These are phyloP conservation scores for Ceratobasidium theobromae DNA, from an alignment of 1,284 basidiomycete genomes.

Conservation along the genomic window DNA sequence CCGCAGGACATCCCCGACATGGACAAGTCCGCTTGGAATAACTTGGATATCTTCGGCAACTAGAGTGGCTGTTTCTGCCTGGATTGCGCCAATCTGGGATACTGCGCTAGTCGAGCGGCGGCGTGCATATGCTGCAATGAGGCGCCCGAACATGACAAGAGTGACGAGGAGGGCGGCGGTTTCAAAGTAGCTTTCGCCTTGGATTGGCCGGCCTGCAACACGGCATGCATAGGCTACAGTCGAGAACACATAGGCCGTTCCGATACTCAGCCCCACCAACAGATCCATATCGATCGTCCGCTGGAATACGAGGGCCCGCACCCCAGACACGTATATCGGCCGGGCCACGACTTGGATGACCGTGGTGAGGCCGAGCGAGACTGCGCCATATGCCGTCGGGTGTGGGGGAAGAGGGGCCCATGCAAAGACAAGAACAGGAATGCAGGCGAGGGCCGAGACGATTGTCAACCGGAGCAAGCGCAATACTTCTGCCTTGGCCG, in stretches of 20 bases:
- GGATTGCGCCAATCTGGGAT: slow-evolving; percentile 41
- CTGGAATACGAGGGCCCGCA: slow-evolving; percentile 47
- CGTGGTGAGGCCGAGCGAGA: slow-evolving; percentile 48
- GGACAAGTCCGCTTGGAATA: slow-evolving; percentile 46
- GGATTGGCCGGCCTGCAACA: slow-evolving; percentile 43
- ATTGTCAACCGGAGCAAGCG: slow-evolving; percentile 43
- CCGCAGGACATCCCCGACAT: slow-evolving; percentile 39
- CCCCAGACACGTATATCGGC: slow-evolving; percentile 46
- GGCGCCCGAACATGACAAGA: slow-evolving; percentile 49
- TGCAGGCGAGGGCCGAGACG: slow-evolving; percentile 44
- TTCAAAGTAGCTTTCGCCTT: slow-evolving; percentile 48
- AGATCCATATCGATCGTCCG: slow-evolving; percentile 41
- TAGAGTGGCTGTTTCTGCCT: slow-evolving; percentile 43
- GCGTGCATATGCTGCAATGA: slow-evolving; percentile 48
- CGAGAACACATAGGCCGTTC: slow-evolving; percentile 42
- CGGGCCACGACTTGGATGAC: slow-evolving; percentile 47
- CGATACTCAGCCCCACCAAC: not conserved
- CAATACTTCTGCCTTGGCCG: slow-evolving; percentile 37
- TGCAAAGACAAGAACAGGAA: slow-evolving; percentile 51
- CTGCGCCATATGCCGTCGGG: slow-evolving; percentile 44
- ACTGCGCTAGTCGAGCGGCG: slow-evolving; percentile 44
- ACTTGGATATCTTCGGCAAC: slow-evolving; percentile 40
- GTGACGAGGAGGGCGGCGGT: slow-evolving; percentile 51
- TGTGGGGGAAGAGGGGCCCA: slow-evolving; percentile 48
- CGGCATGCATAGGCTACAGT: slow-evolving; percentile 48